Percentiles rank a stretch among this genome's conserved stretches.
These are phyloP conservation scores for Cutaneotrichosporon spelunceum DNA, from an alignment of 1,284 basidiomycete species.

Conservation along the genomic window DNA sequence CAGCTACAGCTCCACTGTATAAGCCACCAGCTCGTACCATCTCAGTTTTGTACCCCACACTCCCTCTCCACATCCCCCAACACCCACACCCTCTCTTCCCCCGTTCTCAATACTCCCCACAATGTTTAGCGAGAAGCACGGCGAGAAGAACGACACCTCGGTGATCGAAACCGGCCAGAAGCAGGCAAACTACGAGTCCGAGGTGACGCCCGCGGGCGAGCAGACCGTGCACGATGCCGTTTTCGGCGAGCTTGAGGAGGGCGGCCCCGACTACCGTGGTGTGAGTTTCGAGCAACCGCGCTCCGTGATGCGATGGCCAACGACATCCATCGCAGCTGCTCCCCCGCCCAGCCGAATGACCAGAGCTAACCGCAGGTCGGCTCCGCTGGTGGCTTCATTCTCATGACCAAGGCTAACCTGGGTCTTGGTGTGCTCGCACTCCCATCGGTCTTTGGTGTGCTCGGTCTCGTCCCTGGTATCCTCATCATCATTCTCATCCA, in stretches of 20 bases:
- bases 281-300: conserved; percentile 16
- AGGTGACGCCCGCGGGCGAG: conserved; percentile 20
- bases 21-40: not conserved
- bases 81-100: not conserved
- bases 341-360: not conserved
- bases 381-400: conserved; percentile 23
- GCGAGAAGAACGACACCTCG: too few species aligned
- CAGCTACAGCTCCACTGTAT: not conserved
- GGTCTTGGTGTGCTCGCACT: conserved; percentile 42
- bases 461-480: conserved; percentile 40
- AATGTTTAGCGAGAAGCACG: not conserved
- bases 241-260: conserved; percentile 32
- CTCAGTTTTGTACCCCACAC: not conserved
- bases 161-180: not conserved
- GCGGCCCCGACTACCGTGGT: conserved; percentile 35
- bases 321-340: not conserved
- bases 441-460: conserved; percentile 34
- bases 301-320: not conserved
- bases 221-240: conserved; percentile 29
- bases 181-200: conserved; percentile 14
- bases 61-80: not conserved
- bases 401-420: conserved; percentile 39
- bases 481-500: conserved; percentile 35
- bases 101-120: not conserved
- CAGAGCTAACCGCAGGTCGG: conserved; percentile 16